These are phyloP conservation scores for Lasiodiplodia theobromae DNA, from an alignment of 2,329 filamentous ascomycete genomes.

Conservation along the genomic window DNA sequence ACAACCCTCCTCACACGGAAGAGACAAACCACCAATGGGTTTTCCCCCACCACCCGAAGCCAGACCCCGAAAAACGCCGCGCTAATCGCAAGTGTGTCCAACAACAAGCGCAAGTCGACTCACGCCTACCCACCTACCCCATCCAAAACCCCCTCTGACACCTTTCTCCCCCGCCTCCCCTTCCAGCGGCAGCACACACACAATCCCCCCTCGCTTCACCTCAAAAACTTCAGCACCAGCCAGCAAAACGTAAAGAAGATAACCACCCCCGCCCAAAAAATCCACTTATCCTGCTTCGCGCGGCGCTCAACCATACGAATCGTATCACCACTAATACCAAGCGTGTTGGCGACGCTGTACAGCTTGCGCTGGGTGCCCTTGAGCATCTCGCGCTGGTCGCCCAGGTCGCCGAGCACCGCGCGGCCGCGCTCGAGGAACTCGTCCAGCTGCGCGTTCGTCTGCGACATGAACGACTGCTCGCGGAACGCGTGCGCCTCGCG, in stretches of 20 bases:
- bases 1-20: background rate
- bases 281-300: slow-evolving; percentile 96
- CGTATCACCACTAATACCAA: slow-evolving; percentile 93
- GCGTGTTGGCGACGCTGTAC: slow-evolving; percentile 91
- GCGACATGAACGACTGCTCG: slow-evolving; percentile 86
- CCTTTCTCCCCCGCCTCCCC: background rate
- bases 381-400: slow-evolving; percentile 89
- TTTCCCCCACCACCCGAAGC: slow-evolving; percentile 4
- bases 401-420: slow-evolving; percentile 86
- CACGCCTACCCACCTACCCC: no score
- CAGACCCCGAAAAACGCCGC: slow-evolving; percentile 14
- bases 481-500: slow-evolving; percentile 84
- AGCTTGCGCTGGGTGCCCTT: slow-evolving; percentile 92
- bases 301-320: slow-evolving; percentile 95
- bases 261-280: slow-evolving; percentile 86
- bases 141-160: background rate
- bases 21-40: background rate
- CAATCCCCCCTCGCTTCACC: slow-evolving; percentile 52
- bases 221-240: slow-evolving; percentile 83
- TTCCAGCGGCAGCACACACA: background rate
- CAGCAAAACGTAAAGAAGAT: slow-evolving; percentile 93
- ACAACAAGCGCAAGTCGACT: background rate
- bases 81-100: slow-evolving; percentile 16
- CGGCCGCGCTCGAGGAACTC: slow-evolving; percentile 93
- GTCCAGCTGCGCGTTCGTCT: slow-evolving; percentile 84